Conservation (phyloP, 2,329 filamentous ascomycete species). For the Gaeumannomyces tritici region DNA sequence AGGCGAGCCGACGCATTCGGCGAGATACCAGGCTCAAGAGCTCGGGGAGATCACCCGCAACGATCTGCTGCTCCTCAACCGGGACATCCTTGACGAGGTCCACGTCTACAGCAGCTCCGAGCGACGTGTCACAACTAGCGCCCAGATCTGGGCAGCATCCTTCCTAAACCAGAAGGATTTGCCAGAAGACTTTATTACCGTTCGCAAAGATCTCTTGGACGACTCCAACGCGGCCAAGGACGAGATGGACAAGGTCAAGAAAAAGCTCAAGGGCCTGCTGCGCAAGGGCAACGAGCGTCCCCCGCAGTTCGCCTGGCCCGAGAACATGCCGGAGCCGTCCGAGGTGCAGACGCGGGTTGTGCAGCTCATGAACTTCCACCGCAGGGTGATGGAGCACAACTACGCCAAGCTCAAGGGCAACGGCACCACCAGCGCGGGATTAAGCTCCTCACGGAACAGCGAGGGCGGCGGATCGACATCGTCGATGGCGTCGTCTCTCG, state of each 20-base stretch:
- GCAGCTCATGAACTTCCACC: conserved; percentile 95
- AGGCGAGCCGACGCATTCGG: conserved; percentile 94
- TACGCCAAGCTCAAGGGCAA: conserved; percentile 63
- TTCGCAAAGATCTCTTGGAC: conserved; percentile 90
- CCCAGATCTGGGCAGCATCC: conserved; percentile 87
- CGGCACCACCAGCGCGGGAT: not conserved
- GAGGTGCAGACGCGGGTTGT: conserved; percentile 88
- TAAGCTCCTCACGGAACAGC: not conserved
- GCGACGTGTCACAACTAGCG: conserved; percentile 85
- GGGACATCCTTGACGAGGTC: conserved; percentile 84
- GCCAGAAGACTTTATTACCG: conserved; percentile 74
- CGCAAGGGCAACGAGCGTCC: conserved; percentile 90
- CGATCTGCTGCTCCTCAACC: conserved; percentile 85
- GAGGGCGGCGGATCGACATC: not conserved
- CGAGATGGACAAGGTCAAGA: conserved; percentile 99
- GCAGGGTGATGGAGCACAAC: conserved; percentile 90
- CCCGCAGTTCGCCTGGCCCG: conserved; percentile 95
- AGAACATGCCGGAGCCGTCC: conserved; percentile 88
- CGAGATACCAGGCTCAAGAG: conserved; percentile 90
- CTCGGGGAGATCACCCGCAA: conserved; percentile 93
- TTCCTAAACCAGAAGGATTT: conserved; percentile 85
- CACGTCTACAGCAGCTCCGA: conserved; percentile 95
- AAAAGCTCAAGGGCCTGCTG: conserved; percentile 90
- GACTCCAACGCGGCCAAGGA: conserved; percentile 98
- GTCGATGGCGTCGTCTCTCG: conserved; percentile 13